A percentile compares a stretch with the other conserved stretches of the same genome.
Evolutionary conservation across 495 filamentous ascomycete species (phyloP).

Genomic region (Neurospora sp.): DNA sequence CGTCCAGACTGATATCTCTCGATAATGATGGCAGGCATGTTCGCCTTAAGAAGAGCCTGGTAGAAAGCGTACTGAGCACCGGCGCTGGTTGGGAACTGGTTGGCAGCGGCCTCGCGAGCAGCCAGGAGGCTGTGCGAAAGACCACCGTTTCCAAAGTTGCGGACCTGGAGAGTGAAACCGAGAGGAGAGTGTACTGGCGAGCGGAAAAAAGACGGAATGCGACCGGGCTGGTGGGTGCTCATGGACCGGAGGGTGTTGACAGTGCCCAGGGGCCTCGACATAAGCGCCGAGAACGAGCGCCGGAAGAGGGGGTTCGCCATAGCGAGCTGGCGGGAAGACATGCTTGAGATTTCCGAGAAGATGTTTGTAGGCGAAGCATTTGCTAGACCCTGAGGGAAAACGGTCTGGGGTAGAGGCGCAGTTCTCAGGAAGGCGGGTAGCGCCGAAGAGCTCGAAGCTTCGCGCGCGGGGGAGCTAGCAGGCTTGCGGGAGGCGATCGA

Average conservation of each 20-base stretch:
- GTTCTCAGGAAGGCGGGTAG: slow-evolving; percentile 35
- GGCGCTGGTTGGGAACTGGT: slow-evolving; percentile 78
- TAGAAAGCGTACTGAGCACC: slow-evolving; percentile 90
- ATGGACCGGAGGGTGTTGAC: slow-evolving; percentile 16
- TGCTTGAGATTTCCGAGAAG: slow-evolving; percentile 16
- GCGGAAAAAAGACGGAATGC: slow-evolving; percentile 11
- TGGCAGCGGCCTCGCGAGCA: slow-evolving; percentile 70
- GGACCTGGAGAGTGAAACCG: slow-evolving; percentile 12
- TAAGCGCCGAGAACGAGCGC: slow-evolving; percentile 16
- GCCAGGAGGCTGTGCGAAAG: slow-evolving; percentile 40
- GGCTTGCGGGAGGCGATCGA: slow-evolving; percentile 3
- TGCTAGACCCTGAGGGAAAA: slow-evolving; percentile 9
- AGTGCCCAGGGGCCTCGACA: slow-evolving; percentile 13
- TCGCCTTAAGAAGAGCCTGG: slow-evolving; percentile 75
- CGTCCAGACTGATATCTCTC: slow-evolving; percentile 75
- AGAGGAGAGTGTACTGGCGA: slow-evolving; percentile 3
- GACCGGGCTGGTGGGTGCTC: slow-evolving; percentile 19
- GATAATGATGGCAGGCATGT: slow-evolving; percentile 84
- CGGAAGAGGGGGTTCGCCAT: slow-evolving; percentile 30
- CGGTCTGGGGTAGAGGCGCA: slow-evolving; percentile 7
- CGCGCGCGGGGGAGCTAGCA: not conserved
- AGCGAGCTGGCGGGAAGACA: slow-evolving; percentile 21
- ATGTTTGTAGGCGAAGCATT: slow-evolving; percentile 17
- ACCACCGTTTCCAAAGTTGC: slow-evolving; percentile 31
- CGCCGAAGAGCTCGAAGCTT: not conserved